Percentiles rank a stretch among this genome's conserved stretches.
phyloP scores from a whole-genome alignment of 345 rosid genomes.

The Arabidopsis suecica region DNA sequence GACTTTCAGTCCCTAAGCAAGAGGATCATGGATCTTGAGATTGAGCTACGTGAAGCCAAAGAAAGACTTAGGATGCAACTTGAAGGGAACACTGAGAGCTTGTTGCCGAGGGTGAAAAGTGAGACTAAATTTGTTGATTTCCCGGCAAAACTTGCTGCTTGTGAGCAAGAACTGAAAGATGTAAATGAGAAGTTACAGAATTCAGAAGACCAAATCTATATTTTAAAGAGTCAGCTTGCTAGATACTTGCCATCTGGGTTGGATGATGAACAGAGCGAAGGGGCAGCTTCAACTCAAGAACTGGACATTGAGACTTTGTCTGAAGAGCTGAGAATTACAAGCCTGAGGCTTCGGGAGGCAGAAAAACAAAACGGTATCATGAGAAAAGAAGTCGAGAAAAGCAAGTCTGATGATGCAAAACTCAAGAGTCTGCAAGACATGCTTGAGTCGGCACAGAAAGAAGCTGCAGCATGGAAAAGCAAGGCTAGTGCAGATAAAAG shows the following conservation, averaged over 20 bases:
- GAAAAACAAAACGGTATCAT: conserved; percentile 58
- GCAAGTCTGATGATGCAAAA: conserved; percentile 37
- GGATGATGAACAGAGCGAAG: conserved; percentile 48
- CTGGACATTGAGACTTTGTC: conserved; percentile 46
- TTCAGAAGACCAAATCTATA: conserved; percentile 58
- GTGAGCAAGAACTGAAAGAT: conserved; percentile 62
- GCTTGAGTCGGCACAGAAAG: conserved; percentile 64
- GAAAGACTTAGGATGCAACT: conserved; percentile 57
- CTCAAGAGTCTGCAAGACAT: conserved; percentile 52
- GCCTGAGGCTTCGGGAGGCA: conserved; percentile 60
- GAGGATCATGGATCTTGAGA: conserved; percentile 63
- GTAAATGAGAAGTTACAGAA: conserved; percentile 57
- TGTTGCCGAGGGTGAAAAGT: conserved; percentile 41
- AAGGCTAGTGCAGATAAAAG: conserved; percentile 63
- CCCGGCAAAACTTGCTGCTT: conserved; percentile 51
- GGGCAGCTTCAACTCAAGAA: conserved; percentile 42
- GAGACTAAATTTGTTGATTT: conserved; percentile 48
- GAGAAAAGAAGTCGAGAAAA: conserved; percentile 59
- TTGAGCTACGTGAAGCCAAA: conserved; percentile 61
- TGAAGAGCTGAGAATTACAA: conserved; percentile 64
- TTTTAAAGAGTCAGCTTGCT: conserved; percentile 60
- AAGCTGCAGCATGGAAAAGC: conserved; percentile 58
- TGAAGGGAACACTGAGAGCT: conserved; percentile 54
- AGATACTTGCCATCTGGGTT: conserved; percentile 45
- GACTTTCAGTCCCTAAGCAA: conserved; percentile 56